Percentiles rank a stretch among this genome's conserved stretches.
Conservation (phyloP, 345 rosid genomes). For the Brassica rapa region DNA sequence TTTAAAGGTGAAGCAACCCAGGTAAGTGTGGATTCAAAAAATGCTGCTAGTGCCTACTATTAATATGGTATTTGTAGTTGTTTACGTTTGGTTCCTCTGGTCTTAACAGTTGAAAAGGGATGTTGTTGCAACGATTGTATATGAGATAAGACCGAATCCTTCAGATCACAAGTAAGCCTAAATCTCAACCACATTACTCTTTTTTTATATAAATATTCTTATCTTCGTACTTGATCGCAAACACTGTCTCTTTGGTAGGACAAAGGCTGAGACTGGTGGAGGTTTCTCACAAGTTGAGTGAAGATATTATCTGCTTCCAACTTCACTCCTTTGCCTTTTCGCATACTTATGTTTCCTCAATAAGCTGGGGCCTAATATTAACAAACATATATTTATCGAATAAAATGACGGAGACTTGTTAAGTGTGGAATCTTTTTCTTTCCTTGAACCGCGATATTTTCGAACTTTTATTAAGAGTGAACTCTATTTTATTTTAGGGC, state of each 20-base stretch:
- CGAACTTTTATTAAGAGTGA: neutral
- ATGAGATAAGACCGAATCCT: constrained; percentile 95
- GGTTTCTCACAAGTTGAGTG: constrained; percentile 70
- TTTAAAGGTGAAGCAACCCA: constrained; percentile 98
- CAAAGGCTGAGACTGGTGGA: constrained; percentile 60
- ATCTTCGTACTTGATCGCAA: neutral
- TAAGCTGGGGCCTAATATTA: neutral
- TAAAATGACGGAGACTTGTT: neutral
- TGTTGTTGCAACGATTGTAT: constrained; percentile 83
- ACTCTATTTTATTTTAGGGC: too few relatives aligned
- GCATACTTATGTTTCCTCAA: constrained; percentile 2
- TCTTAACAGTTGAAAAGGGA: constrained; percentile 82
- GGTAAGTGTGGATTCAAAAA: constrained; percentile 47
- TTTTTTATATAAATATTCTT: neutral
- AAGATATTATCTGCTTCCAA: constrained; percentile 24
- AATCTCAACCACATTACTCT: neutral
- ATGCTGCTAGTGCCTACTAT: neutral
- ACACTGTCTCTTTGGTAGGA: constrained; percentile 52
- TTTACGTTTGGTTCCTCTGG: neutral
- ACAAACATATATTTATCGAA: constrained; percentile 18
- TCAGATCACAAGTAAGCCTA: constrained; percentile 95
- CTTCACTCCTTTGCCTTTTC: neutral
- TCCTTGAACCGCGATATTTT: neutral
- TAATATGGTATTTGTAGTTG: neutral
- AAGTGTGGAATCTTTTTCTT: neutral